Base-by-base conservation (phyloP, 768 basidiomycete species). In the Pisolithus orientalis region DNA sequence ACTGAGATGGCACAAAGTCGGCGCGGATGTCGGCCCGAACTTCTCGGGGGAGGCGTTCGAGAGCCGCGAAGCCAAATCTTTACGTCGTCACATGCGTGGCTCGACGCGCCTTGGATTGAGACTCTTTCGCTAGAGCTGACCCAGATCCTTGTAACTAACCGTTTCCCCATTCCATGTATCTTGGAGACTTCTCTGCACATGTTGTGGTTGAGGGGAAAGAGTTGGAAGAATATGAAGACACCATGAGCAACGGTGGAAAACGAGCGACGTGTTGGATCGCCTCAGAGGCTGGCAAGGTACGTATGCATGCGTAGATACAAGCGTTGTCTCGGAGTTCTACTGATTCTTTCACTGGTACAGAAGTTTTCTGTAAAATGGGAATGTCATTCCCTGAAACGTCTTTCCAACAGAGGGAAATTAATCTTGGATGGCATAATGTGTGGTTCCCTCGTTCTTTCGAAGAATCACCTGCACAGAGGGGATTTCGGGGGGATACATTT, bases 1-100 rank as follows among this genome's bases (percentile, higher is more conserved):
- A 99, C 90, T 63, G 96, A 99, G 74, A 94, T 87, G 43, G 96
- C 96, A 16, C 89, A 90, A 67, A 95, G 21, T 21, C 98, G 29
- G 83, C 87, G 62, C 79, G 90, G 54, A 70, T 85, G 64, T 97
- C 63, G 96, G 98, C 67, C 92, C 96, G 5, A 66, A 70, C 27
- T 99, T 96, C 71, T 84, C 80, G 51, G 80, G 86, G 62, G 96
- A 97, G 64, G 71, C 74, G 32, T 98, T 96, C 63, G 87, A 92
- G 62, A 77, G 86, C 21, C 2, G 1, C 2, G 21, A 21, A 21
- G 21, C 21, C 2, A 21, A 21, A 21, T 21, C n/a, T n/a, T 21
- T 2, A 21, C 2, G 21, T 21, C 21, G 21, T 21, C 21, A 21
- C 21, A 2, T 21, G 21, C 21, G 21, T 21, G 21, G 21, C 21